These are phyloP conservation scores for Colletotrichum sp. DNA, from an alignment of 2,329 filamentous ascomycete species.

Conservation along the genomic window DNA sequence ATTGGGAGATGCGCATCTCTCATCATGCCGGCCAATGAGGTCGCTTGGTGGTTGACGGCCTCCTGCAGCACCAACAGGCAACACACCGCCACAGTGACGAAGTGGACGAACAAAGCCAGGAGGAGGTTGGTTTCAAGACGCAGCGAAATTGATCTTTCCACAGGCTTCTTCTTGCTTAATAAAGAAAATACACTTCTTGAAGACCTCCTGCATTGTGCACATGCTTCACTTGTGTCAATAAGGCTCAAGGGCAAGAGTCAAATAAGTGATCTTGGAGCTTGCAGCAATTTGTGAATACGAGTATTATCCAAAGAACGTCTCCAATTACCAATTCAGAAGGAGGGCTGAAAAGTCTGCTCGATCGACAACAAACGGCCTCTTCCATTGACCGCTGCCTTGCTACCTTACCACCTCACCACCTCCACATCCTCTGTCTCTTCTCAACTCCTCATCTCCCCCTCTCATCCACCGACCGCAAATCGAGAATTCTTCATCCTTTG, in stretches of 20 bases:
- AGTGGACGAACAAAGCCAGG: neutral
- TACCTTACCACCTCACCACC: neutral
- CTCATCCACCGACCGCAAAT: neutral
- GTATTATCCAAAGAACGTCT: neutral
- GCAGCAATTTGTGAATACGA: no score
- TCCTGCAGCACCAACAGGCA: neutral
- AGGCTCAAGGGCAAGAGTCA: no score
- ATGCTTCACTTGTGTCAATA: no score
- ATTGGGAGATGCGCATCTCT: neutral
- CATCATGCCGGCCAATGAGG: neutral
- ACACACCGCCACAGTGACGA: neutral
- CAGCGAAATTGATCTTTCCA: rapidly evolving
- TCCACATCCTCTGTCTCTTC: neutral
- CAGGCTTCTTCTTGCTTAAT: neutral
- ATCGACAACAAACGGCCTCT: neutral
- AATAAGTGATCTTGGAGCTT: rapidly evolving
- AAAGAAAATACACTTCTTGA: neutral
- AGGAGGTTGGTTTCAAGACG: neutral
- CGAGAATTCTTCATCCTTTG: neutral
- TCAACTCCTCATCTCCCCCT: neutral
- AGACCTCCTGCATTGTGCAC: neutral
- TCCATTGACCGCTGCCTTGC: neutral
- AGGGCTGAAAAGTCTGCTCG: neutral
- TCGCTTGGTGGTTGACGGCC: neutral
- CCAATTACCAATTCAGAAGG: neutral